phyloP scores from a whole-genome alignment of 2,329 filamentous ascomycete genomes.

The Meredithiella fracta region DNA sequence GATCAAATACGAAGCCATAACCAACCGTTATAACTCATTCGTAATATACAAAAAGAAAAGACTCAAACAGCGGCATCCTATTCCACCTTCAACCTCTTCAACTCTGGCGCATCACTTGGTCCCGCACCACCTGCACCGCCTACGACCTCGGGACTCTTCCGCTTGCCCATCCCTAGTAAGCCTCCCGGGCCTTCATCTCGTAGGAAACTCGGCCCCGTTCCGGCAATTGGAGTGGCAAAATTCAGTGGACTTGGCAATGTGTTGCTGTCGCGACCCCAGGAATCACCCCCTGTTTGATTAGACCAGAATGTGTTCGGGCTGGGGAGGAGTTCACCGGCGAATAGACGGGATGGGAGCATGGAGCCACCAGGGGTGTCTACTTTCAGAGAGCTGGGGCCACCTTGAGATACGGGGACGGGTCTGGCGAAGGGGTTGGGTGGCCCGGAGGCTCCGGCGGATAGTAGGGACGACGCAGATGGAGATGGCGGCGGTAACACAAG shows the following conservation, averaged over 20 bases:
- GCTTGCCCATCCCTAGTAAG: constrained; percentile 25
- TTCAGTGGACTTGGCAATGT: constrained; percentile 85
- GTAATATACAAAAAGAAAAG: not conserved
- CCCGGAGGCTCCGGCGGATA: constrained; percentile 81
- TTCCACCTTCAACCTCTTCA: constrained; percentile 39
- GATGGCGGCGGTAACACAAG: constrained; percentile 84
- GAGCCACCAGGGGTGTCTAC: constrained; percentile 70
- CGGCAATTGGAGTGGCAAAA: constrained; percentile 66
- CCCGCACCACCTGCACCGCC: constrained; percentile 27
- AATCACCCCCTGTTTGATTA: constrained; percentile 30
- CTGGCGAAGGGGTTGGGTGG: constrained; percentile 92
- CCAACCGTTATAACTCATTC: too few relatives aligned
- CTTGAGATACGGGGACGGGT: constrained; percentile 40
- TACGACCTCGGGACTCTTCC: constrained; percentile 39
- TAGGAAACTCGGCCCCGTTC: constrained; percentile 45
- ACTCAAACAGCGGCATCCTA: constrained; percentile 16
- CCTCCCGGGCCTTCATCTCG: constrained; percentile 31
- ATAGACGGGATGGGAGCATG: constrained; percentile 66
- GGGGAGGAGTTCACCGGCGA: constrained; percentile 72
- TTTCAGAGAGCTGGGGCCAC: constrained; percentile 23
- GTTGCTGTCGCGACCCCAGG: constrained; percentile 74
- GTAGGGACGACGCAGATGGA: constrained; percentile 66
- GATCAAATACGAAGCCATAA: constrained; percentile 3
- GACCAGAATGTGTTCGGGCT: constrained; percentile 79
- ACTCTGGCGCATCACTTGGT: constrained; percentile 27